Conservation (phyloP, 768 basidiomycete genomes). For the Hypholoma sublateritium region DNA sequence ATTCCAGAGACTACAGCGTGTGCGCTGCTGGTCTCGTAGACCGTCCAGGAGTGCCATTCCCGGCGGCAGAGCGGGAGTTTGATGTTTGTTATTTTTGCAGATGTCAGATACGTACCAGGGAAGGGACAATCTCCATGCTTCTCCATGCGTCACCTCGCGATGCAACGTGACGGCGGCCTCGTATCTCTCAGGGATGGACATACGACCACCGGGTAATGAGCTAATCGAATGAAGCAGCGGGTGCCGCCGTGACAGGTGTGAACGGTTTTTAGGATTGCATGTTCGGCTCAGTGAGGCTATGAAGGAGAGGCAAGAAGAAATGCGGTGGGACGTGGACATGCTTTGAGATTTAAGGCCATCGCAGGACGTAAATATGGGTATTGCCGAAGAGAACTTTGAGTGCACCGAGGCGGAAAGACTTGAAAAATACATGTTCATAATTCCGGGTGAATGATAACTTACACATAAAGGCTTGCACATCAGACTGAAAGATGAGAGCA, state of each 20-base stretch:
- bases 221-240: not conserved
- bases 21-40: not conserved
- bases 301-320: not conserved
- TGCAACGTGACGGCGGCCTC: not conserved
- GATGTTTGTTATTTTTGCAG: not conserved
- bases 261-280: not conserved
- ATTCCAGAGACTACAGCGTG: not conserved
- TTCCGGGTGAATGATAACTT: not conserved
- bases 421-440: not conserved
- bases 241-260: not conserved
- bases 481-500: too few relatives aligned
- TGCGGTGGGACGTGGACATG: not conserved
- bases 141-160: not conserved
- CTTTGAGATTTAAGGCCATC: not conserved
- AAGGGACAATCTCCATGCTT: not conserved
- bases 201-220: conserved; percentile 4
- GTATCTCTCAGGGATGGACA: not conserved
- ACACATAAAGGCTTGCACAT: not conserved
- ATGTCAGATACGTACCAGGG: not conserved
- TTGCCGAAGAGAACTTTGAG: conserved; percentile 18
- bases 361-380: conserved; percentile 15
- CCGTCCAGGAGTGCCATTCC: not conserved
- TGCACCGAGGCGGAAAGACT: not conserved
- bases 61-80: conserved; percentile 9
- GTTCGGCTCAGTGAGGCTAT: not conserved